phyloP scores from a whole-genome alignment of 1,284 basidiomycete species.

The Ustilago trichophora region DNA sequence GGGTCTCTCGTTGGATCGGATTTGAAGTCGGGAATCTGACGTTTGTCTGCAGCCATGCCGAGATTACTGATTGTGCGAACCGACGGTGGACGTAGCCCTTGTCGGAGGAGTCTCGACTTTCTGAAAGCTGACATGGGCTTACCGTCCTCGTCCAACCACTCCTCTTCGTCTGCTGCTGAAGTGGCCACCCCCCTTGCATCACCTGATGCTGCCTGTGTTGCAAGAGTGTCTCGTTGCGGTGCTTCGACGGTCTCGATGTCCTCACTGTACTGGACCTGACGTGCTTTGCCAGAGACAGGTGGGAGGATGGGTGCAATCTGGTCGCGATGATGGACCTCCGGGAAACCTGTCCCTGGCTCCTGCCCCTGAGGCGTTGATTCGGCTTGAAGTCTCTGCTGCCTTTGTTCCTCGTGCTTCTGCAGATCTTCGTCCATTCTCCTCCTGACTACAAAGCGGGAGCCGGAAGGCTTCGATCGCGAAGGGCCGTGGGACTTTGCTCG shows the following conservation, averaged over 20 bases:
- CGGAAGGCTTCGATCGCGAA: slow-evolving; percentile 12
- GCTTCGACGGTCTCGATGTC: slow-evolving; percentile 30
- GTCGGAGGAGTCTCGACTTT: slow-evolving; percentile 49
- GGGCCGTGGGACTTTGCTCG: slow-evolving; percentile 1
- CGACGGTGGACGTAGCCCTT: slow-evolving; percentile 33
- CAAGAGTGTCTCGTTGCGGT: slow-evolving; percentile 21
- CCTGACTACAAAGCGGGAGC: slow-evolving; percentile 35
- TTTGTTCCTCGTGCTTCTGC: slow-evolving; percentile 32
- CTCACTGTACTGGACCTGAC: slow-evolving; percentile 16
- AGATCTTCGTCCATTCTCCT: slow-evolving; percentile 47
- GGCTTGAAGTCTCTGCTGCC: slow-evolving; percentile 10
- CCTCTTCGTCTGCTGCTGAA: slow-evolving; percentile 32
- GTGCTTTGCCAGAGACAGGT: slow-evolving; percentile 1
- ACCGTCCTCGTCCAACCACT: slow-evolving; percentile 52
- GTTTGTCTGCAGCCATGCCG: not conserved
- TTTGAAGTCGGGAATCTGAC: slow-evolving; percentile 5
- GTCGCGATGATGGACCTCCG: slow-evolving; percentile 25
- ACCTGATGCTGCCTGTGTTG: slow-evolving; percentile 7
- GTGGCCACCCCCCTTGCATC: not conserved
- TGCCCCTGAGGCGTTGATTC: slow-evolving; percentile 14
- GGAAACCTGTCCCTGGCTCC: slow-evolving; percentile 43
- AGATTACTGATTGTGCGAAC: slow-evolving; percentile 7
- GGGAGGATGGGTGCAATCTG: slow-evolving; percentile 34
- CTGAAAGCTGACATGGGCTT: slow-evolving; percentile 61
- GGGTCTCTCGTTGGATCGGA: slow-evolving; percentile 54